Evolutionary conservation across 2,329 filamentous ascomycete species (phyloP), one percentile per base, ranked within the genome.

Genomic region (Neodidymelliopsis sp.): DNA sequence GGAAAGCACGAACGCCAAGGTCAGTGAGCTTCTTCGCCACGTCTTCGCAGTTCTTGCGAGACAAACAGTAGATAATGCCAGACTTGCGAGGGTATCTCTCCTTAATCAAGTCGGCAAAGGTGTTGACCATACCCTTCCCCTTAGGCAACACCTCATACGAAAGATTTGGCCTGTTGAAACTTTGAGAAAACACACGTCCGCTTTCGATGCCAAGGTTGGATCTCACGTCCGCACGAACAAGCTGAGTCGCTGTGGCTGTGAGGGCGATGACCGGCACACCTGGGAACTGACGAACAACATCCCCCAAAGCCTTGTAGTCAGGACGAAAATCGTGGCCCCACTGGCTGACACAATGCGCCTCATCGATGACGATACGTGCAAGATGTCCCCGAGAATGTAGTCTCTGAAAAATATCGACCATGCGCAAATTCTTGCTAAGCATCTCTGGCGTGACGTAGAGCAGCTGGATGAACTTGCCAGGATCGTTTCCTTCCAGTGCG

Each of bases 271-370:
- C 81, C 1, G 94, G 94, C 3, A 97, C 89, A 2, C 84, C 83
- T 0, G 87, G 85, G 61, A 93, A 93, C 41, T 82, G 84, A 29
- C 77, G 72, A 37, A 93, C 84, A 31, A 97, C 78, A 49, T 85
- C 81, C 20, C 92, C 91, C 4, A 99, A 79, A 22, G 84, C 83
- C 72, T 96, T 96, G 77, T 99, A 99, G 69, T 97, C 93, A 0
- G 92, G 93, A 34, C 95, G 85, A 69, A 99, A 99, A 71, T 99
- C 94, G 62, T 99, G 94, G 1, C 94, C 94, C 94, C 94, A 99
- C 77, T 99, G 92, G 72, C 94, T 97, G 19, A 99, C 93, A 72
- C 94, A 99, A 71, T 99, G 94, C n/a, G 94, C 94, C 75, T 99
- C 95, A 61, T 99, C 94, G 55, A 99, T 96, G 42, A 99, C 94